Evolutionary conservation across 2,329 filamentous ascomycete species (phyloP), one percentile per base, ranked within the genome.

Genomic region (Niveomyces coronatus): DNA sequence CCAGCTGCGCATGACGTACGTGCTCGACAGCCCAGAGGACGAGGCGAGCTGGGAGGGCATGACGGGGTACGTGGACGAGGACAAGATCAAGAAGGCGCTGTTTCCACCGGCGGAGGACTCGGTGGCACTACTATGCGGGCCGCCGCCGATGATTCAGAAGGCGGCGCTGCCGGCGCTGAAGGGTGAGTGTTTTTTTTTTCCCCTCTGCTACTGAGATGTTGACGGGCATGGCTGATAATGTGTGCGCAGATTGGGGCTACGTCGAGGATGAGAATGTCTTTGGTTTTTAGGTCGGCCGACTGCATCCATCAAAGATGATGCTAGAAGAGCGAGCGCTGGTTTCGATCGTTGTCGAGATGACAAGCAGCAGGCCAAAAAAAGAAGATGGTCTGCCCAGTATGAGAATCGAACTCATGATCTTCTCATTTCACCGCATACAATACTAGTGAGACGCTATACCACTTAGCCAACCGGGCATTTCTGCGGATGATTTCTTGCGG

Each of bases 71-170:
- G 61, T 69, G 2, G 55, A 63, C 46, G 56, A 44, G 16, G 56
- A 62, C 2, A 52, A 66, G 5, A 53, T 70, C 27, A 60, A 56
- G 47, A 44, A 60, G 35, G 51, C 50, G 33, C 44, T 65, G 20
- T 71, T 68, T 47, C 43, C 51, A 31, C 67, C 69, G 0, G 53
- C 43, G 0, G 53, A 65, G 26, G 54, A 53, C 3, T 62, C 51
- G 17, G 63, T 63, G 1, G 61, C 61, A 4, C 63, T 74, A 22
- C 47, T 72, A 26, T 74, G 67, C 47, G 67, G 70, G 0, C 67
- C 66, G 26, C 65, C 65, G 5, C 54, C 55, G 1, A 64, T 72
- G 64, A 70, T 73, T 35, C 60, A 67, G 47, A 69, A 67, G 46
- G 64, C 63, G n/a, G 68, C 60, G 2, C 45, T 72, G 48, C 68